Evolutionary conservation across 1,139 yeast species (phyloP).

Genomic region (Saccharomycopsis hybrid): DNA sequence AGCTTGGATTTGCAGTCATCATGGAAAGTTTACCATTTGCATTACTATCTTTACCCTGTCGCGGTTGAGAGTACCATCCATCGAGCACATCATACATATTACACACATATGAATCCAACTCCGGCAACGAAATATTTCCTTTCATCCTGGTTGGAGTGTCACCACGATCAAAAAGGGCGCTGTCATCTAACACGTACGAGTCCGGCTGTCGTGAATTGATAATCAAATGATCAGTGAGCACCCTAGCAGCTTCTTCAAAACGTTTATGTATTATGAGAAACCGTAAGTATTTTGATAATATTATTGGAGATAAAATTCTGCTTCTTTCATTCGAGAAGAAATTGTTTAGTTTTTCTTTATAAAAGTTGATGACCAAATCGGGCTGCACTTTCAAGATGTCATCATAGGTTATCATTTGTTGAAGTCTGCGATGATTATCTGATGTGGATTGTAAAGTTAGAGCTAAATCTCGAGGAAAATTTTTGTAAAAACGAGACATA

Average conservation of each 20-base stretch:
- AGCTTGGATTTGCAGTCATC: background rate
- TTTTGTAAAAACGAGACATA: background rate
- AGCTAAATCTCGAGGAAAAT: background rate
- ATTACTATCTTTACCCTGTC: background rate
- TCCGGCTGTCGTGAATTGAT: background rate
- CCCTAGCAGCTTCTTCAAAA: background rate
- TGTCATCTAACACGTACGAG: background rate
- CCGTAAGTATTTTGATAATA: background rate
- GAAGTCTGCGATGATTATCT: background rate
- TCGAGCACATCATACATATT: no score
- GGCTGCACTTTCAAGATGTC: background rate
- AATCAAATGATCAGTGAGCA: background rate
- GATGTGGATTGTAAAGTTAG: background rate
- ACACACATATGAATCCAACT: background rate
- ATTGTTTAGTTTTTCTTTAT: background rate
- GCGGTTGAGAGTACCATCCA: background rate
- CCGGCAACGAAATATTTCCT: background rate
- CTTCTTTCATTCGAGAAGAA: background rate
- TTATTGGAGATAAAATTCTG: background rate
- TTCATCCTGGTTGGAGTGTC: no score
- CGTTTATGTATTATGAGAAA: background rate
- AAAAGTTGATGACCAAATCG: background rate
- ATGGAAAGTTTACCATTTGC: background rate
- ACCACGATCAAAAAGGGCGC: background rate
- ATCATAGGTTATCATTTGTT: background rate